A percentile compares a stretch with the other conserved stretches of the same genome.
phyloP scores from a whole-genome alignment of 1,284 basidiomycete genomes.

The Leccinum subrobustum region DNA sequence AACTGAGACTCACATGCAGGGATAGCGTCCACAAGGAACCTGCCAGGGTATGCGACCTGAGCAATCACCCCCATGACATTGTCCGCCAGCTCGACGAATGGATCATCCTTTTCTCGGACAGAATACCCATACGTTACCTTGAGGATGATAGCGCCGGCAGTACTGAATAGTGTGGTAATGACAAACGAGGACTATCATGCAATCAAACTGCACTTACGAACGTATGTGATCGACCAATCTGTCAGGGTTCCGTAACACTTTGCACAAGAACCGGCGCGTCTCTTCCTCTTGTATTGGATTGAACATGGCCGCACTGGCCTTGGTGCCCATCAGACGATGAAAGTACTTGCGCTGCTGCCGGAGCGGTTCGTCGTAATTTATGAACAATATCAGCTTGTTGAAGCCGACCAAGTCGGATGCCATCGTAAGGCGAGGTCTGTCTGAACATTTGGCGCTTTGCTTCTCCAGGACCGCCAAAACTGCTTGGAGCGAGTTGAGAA shows the following conservation, averaged over 20 bases:
- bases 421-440: slow-evolving; percentile 27
- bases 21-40: slow-evolving; percentile 33
- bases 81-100: slow-evolving; percentile 27
- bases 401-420: slow-evolving; percentile 28
- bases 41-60: slow-evolving; percentile 15
- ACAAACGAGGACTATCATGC: neutral
- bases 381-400: slow-evolving; percentile 21
- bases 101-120: slow-evolving; percentile 26
- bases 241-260: slow-evolving; percentile 20
- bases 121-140: slow-evolving; percentile 27
- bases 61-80: slow-evolving; percentile 18
- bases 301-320: slow-evolving; percentile 15
- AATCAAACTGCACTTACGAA: slow-evolving; percentile 20
- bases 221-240: slow-evolving; percentile 20
- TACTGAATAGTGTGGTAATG: slow-evolving; percentile 2
- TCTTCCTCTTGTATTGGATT: slow-evolving; percentile 25
- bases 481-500: slow-evolving; percentile 25
- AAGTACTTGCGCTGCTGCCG: slow-evolving; percentile 22
- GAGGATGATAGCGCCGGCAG: slow-evolving; percentile 16
- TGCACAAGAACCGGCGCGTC: slow-evolving; percentile 24
- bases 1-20: slow-evolving; percentile 23
- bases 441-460: slow-evolving; percentile 25
- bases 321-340: slow-evolving; percentile 30
- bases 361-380: slow-evolving; percentile 23
- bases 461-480: slow-evolving; percentile 30